Base-by-base conservation (phyloP, 225 moss, liverwort and hornwort genomes). In the Ulota crispa region DNA sequence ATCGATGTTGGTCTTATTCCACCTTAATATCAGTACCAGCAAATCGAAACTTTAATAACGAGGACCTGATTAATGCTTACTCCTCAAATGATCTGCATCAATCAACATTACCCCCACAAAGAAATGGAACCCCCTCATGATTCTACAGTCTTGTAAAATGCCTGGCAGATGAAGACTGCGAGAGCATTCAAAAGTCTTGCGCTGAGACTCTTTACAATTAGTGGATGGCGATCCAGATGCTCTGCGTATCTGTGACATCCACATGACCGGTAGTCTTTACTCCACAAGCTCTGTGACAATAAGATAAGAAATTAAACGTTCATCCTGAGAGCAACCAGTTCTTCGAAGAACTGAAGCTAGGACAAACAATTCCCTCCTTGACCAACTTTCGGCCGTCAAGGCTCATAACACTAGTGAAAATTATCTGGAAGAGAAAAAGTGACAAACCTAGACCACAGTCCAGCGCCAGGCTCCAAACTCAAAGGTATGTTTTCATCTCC, bases 161-260 rank as follows among this genome's bases (percentile, higher is more conserved):
- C 91, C 92, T 92, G 88, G 55, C 92, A 92, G 55, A 90, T 61
- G 15, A 75, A 85, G 77, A 90, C 92, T 23, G 92, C 92, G 78
- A 92, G 8, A 47, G 88, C 92, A 80, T 92, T 92, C 83, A 92
- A 74, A 64, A 89, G 83, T 36, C 88, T 90, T 69, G 89, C 88
- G 18, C 90, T 92, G 12, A 92, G 57, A 83, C 88, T 88, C 76
- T 92, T 90, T 45, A 88, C 85, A 56, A 92, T 57, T 36, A 90
- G 45, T 34, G 92, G 92, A 85, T 92, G 88, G 34, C 83, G 88
- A 53, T 92, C 92, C 86, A 90, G 65, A 79, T 84, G 88, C 81
- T 92, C 88, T 42, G 88, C 60, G 70, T 92, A 92, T 81, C 92
- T 92, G 90, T 16, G 52, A 34, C 68, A 83, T 52, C 64, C 82